phyloP scores from a whole-genome alignment of 2,329 filamentous ascomycete species.

The Trematosphaeria pertusa region DNA sequence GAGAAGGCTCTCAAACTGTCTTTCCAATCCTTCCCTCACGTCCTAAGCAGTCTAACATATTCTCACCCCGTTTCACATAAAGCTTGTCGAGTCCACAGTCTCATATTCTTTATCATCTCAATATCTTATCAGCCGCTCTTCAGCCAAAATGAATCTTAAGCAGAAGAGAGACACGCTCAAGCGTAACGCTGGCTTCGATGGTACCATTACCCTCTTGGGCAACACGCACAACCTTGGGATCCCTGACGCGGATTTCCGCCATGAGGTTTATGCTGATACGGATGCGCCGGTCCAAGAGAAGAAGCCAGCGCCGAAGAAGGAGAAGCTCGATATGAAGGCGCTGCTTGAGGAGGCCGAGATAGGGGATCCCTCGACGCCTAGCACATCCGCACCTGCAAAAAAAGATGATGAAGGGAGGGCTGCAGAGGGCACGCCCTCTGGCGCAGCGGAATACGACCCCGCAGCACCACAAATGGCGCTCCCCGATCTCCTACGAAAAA shows the following conservation, averaged over 20 bases:
- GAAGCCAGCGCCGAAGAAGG: not conserved
- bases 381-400: not conserved
- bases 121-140: too few species aligned
- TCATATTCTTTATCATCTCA: too few species aligned
- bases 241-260: not conserved
- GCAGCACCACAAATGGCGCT: not conserved
- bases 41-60: not conserved
- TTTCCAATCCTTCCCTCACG: too few species aligned
- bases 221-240: not conserved
- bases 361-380: not conserved
- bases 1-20: too few species aligned
- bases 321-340: not conserved
- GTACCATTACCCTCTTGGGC: not conserved
- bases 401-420: too few species aligned
- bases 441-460: constrained; percentile 5
- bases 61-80: too few species aligned
- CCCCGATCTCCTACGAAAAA: not conserved
- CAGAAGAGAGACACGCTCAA: not conserved
- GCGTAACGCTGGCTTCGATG: not conserved
- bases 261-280: not conserved
- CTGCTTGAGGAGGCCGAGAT: not conserved
- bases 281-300: not conserved
- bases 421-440: too few species aligned
- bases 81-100: too few species aligned
- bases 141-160: not conserved